phyloP scores from a whole-genome alignment of 148 eudicot species.

The Linanthus parryae region DNA sequence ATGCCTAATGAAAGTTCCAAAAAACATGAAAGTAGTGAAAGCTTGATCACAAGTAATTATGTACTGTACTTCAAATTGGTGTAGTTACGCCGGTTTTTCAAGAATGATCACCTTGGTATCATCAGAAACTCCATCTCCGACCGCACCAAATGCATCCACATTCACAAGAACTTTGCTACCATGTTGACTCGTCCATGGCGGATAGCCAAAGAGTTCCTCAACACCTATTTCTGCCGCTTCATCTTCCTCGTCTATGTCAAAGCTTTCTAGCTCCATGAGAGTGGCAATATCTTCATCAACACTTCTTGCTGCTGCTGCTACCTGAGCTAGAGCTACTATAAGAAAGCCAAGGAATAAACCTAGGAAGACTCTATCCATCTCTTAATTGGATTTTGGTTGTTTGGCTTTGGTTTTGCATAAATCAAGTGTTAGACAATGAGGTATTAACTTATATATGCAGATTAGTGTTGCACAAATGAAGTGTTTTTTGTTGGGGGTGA shows the following conservation, averaged over 20 bases:
- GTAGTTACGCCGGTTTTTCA: no score
- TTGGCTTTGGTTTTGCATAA: slow-evolving; percentile 34
- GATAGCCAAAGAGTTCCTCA: slow-evolving; percentile 27
- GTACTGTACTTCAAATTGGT: no score
- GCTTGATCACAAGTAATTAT: no score
- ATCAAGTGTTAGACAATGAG: slow-evolving; percentile 20
- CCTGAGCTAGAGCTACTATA: slow-evolving; percentile 36
- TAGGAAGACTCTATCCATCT: slow-evolving; percentile 38
- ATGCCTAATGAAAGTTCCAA: slow-evolving; percentile 47
- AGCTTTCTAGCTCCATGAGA: slow-evolving; percentile 38
- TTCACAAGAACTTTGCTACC: slow-evolving; percentile 57
- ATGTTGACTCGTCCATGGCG: slow-evolving; percentile 33
- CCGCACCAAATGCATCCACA: slow-evolving; percentile 86
- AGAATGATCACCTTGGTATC: slow-evolving; percentile 62
- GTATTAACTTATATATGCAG: slow-evolving; percentile 56
- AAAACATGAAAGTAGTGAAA: background rate
- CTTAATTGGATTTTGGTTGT: slow-evolving; percentile 21
- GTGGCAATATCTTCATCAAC: slow-evolving; percentile 28
- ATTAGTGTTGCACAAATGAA: slow-evolving; percentile 37
- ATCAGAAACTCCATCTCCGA: slow-evolving; percentile 82
- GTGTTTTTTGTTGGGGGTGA: slow-evolving; percentile 31
- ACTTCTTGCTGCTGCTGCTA: no score
- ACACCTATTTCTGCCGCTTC: no score
- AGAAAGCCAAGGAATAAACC: slow-evolving; percentile 35
- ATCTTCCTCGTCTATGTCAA: slow-evolving; percentile 43